Conservation (phyloP, 1,284 basidiomycete genomes). For the Tausonia pullulans region DNA sequence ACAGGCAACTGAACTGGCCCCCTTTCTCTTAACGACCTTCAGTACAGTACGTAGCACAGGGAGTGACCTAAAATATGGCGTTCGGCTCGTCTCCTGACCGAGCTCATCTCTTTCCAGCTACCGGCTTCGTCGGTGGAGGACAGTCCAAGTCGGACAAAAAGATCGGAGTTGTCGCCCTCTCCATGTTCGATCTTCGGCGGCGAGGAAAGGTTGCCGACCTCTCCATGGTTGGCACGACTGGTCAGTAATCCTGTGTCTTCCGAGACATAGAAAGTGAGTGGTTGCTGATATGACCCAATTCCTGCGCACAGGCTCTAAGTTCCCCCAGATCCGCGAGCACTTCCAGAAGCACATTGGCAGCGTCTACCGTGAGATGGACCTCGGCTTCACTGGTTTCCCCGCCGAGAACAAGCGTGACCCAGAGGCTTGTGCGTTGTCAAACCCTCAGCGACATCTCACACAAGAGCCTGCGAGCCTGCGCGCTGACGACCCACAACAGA, state of each 20-base stretch:
- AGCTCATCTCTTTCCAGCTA: not conserved
- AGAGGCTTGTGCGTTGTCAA: slow-evolving; percentile 57
- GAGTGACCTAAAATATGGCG: no score
- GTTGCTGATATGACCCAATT: no score
- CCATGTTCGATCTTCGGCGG: slow-evolving; percentile 78
- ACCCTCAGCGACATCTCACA: not conserved
- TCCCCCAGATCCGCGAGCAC: slow-evolving; percentile 69
- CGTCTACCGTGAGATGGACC: slow-evolving; percentile 50
- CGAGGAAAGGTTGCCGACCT: slow-evolving; percentile 68
- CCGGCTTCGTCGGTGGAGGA: not conserved
- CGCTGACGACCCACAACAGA: slow-evolving; percentile 40
- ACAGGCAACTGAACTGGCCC: no score
- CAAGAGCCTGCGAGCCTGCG: not conserved
- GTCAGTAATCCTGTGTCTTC: no score
- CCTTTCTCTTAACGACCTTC: no score
- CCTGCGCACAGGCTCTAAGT: slow-evolving; percentile 46
- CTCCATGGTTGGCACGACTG: slow-evolving; percentile 70
- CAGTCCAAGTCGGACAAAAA: slow-evolving; percentile 84
- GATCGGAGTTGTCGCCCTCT: slow-evolving; percentile 71
- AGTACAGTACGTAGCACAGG: no score
- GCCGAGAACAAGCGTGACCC: slow-evolving; percentile 55
- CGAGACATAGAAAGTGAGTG: no score
- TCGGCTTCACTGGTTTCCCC: slow-evolving; percentile 67
- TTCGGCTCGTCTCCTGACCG: no score
- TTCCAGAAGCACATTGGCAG: slow-evolving; percentile 69